Percentiles rank a stretch among this genome's conserved stretches.
Conservation (phyloP, 441 rosid genomes). For the Bruguiera hainesii region DNA sequence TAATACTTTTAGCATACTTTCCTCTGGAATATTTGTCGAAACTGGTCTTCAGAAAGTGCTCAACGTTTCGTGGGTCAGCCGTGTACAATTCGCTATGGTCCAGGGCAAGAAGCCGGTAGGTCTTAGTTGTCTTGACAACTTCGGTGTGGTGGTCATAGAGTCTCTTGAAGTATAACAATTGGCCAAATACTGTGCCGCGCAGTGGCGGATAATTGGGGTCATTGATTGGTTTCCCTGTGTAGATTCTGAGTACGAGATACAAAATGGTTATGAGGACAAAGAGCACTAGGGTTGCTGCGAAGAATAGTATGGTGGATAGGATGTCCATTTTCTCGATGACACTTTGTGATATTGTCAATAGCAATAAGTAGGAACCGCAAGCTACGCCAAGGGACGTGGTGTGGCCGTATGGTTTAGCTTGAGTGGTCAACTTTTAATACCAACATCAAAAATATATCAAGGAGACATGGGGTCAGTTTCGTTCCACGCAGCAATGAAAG, state of each 20-base stretch:
- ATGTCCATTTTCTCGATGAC: constrained; percentile 29
- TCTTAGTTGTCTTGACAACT: constrained; percentile 34
- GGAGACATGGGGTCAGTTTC: too few relatives aligned
- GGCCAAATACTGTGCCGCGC: constrained; percentile 48
- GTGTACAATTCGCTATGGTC: constrained; percentile 46
- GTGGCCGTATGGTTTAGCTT: too few relatives aligned
- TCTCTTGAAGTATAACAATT: constrained; percentile 38
- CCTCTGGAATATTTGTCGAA: constrained; percentile 57
- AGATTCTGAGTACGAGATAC: constrained; percentile 32
- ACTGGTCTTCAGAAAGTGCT: constrained; percentile 52
- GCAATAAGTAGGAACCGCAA: too few relatives aligned
- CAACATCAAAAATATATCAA: too few relatives aligned
- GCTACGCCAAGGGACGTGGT: too few relatives aligned
- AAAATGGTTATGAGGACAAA: constrained; percentile 17
- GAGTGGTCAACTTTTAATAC: too few relatives aligned
- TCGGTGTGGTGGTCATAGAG: constrained; percentile 56
- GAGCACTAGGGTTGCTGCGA: constrained; percentile 19
- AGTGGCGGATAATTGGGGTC: constrained; percentile 50
- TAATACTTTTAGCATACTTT: constrained; percentile 20
- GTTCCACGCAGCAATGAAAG: too few relatives aligned
- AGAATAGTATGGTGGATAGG: constrained; percentile 20
- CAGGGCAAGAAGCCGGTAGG: constrained; percentile 51
- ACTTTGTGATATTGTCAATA: background rate
- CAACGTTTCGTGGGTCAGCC: constrained; percentile 55
- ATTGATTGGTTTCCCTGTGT: constrained; percentile 43